phyloP scores from a whole-genome alignment of 331 rosid species.

The Quercus lobata region DNA sequence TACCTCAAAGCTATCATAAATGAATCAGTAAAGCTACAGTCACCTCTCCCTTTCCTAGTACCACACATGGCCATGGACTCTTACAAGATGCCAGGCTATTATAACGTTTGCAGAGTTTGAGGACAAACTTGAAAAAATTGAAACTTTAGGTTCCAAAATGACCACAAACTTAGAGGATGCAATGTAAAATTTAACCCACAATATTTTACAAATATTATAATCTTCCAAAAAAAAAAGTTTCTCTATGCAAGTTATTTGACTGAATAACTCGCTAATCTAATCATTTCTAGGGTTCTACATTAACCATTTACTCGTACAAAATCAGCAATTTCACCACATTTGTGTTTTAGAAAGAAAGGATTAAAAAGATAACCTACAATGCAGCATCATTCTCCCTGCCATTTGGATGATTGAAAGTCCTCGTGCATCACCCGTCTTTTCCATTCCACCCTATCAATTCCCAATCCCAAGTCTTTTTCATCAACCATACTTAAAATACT shows the following conservation, averaged over 20 bases:
- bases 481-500: slow-evolving; percentile 47
- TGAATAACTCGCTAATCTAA: neutral
- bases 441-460: slow-evolving; percentile 86
- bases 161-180: too few relatives aligned
- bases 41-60: slow-evolving; percentile 81
- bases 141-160: too few relatives aligned
- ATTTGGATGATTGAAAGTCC: slow-evolving; percentile 44
- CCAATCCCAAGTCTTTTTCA: slow-evolving; percentile 61
- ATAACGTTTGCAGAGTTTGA: neutral
- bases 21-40: slow-evolving; percentile 79
- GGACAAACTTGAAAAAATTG: too few relatives aligned
- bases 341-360: slow-evolving; percentile 26
- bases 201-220: neutral
- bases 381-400: slow-evolving; percentile 59
- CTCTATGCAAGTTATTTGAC: slow-evolving; percentile 4
- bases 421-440: slow-evolving; percentile 82
- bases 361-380: slow-evolving; percentile 55
- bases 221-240: neutral
- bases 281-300: slow-evolving; percentile 18
- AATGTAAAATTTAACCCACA: too few relatives aligned
- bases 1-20: slow-evolving; percentile 70
- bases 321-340: slow-evolving; percentile 20
- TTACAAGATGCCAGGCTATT: slow-evolving; percentile 47
- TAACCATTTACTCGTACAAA: slow-evolving; percentile 10
- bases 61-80: slow-evolving; percentile 79